Conservation (phyloP, 305 asterid genomes). For the Coffea humblotiana region DNA sequence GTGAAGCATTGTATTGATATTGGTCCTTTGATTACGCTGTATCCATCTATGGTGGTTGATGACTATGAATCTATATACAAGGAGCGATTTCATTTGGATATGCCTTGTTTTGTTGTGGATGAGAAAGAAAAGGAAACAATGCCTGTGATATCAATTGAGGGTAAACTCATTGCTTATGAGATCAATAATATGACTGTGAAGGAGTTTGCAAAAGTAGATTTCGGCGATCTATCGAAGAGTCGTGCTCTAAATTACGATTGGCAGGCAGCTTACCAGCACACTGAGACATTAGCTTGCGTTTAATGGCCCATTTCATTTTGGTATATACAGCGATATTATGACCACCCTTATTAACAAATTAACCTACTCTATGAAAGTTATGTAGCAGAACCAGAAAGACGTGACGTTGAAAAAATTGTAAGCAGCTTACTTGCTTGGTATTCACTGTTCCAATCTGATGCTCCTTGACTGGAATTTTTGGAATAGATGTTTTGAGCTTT, state of each 20-base stretch:
- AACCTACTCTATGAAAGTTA: too few relatives aligned
- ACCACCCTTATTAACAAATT: too few relatives aligned
- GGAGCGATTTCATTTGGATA: neutral
- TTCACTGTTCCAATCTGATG: too few relatives aligned
- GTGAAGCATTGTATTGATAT: conserved; percentile 18
- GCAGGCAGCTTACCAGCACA: conserved; percentile 6
- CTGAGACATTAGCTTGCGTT: conserved; percentile 9
- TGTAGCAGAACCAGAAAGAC: too few relatives aligned
- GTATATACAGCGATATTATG: too few relatives aligned
- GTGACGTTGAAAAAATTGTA: too few relatives aligned
- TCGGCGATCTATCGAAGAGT: neutral
- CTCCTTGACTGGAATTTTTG: too few relatives aligned
- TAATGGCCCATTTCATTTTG: neutral
- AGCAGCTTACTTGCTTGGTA: too few relatives aligned
- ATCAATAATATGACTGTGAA: neutral
- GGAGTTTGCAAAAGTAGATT: conserved; percentile 16
- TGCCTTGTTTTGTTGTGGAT: neutral
- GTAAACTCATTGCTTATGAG: conserved; percentile 19
- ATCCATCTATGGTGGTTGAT: conserved; percentile 2
- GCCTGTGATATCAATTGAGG: conserved; percentile 15
- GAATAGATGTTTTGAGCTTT: too few relatives aligned
- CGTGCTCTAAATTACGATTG: neutral
- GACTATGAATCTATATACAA: neutral
- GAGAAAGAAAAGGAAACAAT: conserved; percentile 10
- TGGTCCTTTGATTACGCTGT: neutral